Percentiles rank a stretch among this genome's conserved stretches.
These are phyloP conservation scores for Cercospora beticola DNA, from an alignment of 2,329 filamentous ascomycete genomes.

Conservation along the genomic window DNA sequence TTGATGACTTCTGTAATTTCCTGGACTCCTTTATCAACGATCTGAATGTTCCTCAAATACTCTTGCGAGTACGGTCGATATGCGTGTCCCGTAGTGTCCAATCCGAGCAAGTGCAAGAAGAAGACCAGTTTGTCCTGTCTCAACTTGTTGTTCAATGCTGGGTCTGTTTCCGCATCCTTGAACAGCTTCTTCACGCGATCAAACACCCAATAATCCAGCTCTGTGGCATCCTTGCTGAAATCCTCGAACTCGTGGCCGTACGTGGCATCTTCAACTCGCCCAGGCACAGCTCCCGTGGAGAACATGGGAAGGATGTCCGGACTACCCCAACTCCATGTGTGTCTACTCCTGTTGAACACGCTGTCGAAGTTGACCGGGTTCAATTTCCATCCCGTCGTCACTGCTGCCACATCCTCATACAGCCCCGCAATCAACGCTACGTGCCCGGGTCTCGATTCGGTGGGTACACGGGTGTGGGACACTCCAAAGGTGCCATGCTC, in stretches of 20 bases:
- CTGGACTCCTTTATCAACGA: slow-evolving; percentile 86
- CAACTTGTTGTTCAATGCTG: slow-evolving; percentile 69
- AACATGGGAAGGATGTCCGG: slow-evolving; percentile 99
- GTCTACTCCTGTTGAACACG: slow-evolving; percentile 92
- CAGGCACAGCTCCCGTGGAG: slow-evolving; percentile 82
- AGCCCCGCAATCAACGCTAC: slow-evolving; percentile 94
- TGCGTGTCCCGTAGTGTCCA: slow-evolving; percentile 85
- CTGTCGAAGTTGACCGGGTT: slow-evolving; percentile 99
- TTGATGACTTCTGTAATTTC: slow-evolving; percentile 80
- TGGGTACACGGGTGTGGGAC: slow-evolving; percentile 93
- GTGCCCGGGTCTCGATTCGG: slow-evolving; percentile 92
- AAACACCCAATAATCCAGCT: slow-evolving; percentile 93
- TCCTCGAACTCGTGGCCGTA: slow-evolving; percentile 87
- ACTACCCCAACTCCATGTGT: slow-evolving; percentile 99
- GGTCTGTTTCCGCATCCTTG: slow-evolving; percentile 72
- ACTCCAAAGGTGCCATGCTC: slow-evolving; percentile 93
- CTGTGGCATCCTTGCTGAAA: slow-evolving; percentile 76
- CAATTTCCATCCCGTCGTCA: slow-evolving; percentile 96
- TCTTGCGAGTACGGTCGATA: slow-evolving; percentile 92
- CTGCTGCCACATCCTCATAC: slow-evolving; percentile 96
- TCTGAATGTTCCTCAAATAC: slow-evolving; percentile 89
- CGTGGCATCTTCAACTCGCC: slow-evolving; percentile 79
- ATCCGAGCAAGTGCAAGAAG: slow-evolving; percentile 86
- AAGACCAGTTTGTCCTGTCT: slow-evolving; percentile 87
- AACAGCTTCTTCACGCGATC: slow-evolving; percentile 89